phyloP scores from a whole-genome alignment of 1,284 basidiomycete species.

The Macrocybe sp. region DNA sequence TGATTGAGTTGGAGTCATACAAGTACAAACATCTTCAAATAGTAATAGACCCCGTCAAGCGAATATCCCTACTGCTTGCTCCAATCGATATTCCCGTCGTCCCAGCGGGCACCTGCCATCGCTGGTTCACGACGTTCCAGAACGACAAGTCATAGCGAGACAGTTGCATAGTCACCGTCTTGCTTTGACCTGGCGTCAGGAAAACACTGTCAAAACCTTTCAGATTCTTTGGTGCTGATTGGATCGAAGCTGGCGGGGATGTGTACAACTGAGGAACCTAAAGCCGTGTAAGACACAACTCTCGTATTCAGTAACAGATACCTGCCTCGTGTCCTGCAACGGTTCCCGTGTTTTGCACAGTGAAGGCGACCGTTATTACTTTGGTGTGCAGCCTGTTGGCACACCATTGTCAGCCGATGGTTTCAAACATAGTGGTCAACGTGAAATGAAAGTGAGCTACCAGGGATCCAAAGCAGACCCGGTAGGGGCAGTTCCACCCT shows the following conservation, averaged over 20 bases:
- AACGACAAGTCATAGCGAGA: conserved; percentile 38
- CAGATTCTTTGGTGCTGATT: conserved; percentile 39
- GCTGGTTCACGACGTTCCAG: conserved; percentile 40
- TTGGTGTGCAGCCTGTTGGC: conserved; percentile 37
- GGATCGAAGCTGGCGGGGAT: conserved; percentile 36
- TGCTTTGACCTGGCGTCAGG: conserved; percentile 34
- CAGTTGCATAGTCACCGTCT: conserved; percentile 35
- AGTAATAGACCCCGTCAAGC: conserved; percentile 32
- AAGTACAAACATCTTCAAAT: conserved; percentile 12
- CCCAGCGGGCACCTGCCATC: conserved; percentile 42
- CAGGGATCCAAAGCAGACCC: conserved; percentile 44
- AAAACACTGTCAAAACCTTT: conserved; percentile 47
- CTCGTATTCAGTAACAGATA: not conserved
- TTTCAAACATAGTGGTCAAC: not conserved
- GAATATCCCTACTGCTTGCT: conserved; percentile 42
- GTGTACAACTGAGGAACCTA: conserved; percentile 49
- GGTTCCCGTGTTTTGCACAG: conserved; percentile 39
- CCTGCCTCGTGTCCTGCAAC: conserved; percentile 44
- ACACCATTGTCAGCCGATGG: not conserved
- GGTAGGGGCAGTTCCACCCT: conserved; percentile 32
- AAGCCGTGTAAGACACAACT: not conserved
- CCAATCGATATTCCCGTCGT: conserved; percentile 39
- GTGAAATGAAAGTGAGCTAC: conserved; percentile 20
- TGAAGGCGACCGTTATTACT: conserved; percentile 40
- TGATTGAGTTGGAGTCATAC: not conserved